Conservation (phyloP, 495 filamentous ascomycete genomes). For the Hypoxylon trugodes region DNA sequence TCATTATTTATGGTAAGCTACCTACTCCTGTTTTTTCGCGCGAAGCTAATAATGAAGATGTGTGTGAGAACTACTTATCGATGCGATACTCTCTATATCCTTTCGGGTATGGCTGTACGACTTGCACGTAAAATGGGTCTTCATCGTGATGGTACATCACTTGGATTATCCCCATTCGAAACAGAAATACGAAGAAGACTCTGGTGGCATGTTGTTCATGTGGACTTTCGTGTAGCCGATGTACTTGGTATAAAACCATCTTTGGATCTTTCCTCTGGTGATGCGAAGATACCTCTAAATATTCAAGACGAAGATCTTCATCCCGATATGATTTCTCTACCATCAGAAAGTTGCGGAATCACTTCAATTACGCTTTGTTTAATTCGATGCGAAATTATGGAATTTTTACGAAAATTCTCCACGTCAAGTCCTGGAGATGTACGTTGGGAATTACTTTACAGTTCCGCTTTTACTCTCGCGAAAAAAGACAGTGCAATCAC, state of each 20-base stretch:
- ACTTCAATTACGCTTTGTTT: constrained; percentile 26
- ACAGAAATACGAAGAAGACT: constrained; percentile 49
- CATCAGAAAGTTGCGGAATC: constrained; percentile 32
- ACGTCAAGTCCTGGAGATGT: background rate
- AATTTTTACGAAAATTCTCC: background rate
- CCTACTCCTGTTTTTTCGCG: background rate
- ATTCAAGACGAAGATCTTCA: constrained; percentile 51
- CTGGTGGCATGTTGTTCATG: constrained; percentile 47
- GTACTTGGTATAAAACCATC: constrained; percentile 62
- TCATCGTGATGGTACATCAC: constrained; percentile 54
- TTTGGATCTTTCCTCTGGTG: constrained; percentile 48
- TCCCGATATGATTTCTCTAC: constrained; percentile 36
- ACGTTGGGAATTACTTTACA: constrained; percentile 46
- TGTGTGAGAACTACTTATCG: constrained; percentile 54
- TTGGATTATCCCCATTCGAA: constrained; percentile 51
- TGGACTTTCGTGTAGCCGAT: constrained; percentile 52
- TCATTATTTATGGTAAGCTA: constrained; percentile 23
- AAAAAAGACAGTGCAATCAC: constrained; percentile 28
- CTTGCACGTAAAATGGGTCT: constrained; percentile 61
- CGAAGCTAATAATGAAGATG: constrained; percentile 42
- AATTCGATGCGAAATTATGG: constrained; percentile 39
- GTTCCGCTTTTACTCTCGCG: constrained; percentile 53
- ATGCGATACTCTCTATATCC: constrained; percentile 53
- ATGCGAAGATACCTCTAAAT: constrained; percentile 45
- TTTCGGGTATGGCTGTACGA: constrained; percentile 57